These are phyloP conservation scores for Xylariaceae sp. DNA, from an alignment of 2,329 filamentous ascomycete species.

Conservation along the genomic window DNA sequence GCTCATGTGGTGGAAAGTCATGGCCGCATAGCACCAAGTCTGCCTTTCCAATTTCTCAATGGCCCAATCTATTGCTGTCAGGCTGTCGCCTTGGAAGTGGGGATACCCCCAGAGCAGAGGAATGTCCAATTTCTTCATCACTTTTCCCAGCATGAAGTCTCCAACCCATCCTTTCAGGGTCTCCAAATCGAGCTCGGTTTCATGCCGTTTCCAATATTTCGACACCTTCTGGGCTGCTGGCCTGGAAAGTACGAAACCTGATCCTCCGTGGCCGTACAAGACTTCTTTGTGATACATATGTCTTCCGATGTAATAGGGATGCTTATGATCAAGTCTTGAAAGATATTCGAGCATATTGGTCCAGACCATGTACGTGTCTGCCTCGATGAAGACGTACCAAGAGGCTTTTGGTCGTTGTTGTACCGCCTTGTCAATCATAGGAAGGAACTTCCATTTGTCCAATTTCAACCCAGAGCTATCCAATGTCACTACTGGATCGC, in stretches of 20 bases:
- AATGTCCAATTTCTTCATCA: conserved; percentile 14
- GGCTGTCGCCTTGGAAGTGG: conserved; percentile 17
- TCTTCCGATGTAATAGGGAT: conserved; percentile 33
- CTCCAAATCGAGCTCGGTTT: conserved; percentile 11
- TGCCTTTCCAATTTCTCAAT: conserved; percentile 17
- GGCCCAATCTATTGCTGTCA: conserved; percentile 18
- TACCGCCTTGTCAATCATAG: conserved; percentile 35
- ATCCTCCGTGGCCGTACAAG: conserved; percentile 35
- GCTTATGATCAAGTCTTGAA: conserved; percentile 23
- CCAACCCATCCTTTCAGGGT: conserved; percentile 18
- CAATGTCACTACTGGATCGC: conserved; percentile 34
- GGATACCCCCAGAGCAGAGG: conserved; percentile 19
- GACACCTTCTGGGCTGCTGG: conserved; percentile 32
- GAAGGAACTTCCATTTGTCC: conserved; percentile 41
- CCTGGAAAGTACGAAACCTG: conserved; percentile 31
- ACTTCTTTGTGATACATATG: conserved; percentile 29
- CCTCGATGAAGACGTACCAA: conserved; percentile 39
- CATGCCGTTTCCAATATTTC: conserved; percentile 10
- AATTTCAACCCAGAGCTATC: conserved; percentile 32
- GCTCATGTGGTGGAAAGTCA: conserved; percentile 22
- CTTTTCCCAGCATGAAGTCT: conserved; percentile 20
- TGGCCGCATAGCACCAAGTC: conserved; percentile 21
- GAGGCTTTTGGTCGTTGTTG: conserved; percentile 31
- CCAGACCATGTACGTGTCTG: conserved; percentile 37
- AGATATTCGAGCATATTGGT: conserved; percentile 33